Evolutionary conservation across 345 rosid species (phyloP).

Genomic region (Ailanthus altissimus): DNA sequence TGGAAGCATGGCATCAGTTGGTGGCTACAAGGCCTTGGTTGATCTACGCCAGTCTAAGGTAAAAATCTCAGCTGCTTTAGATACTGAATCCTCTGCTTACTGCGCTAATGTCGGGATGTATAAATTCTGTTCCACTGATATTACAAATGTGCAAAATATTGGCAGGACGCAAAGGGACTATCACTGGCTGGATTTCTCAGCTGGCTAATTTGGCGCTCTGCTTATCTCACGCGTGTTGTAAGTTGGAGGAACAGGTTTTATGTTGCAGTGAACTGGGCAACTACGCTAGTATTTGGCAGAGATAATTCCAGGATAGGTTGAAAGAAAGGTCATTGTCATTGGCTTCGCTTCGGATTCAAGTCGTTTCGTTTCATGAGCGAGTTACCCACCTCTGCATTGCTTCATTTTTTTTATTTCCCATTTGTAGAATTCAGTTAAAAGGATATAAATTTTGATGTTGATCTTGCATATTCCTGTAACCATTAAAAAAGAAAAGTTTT

Average conservation of each 20-base stretch:
- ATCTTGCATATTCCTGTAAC: background rate
- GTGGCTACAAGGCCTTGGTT: constrained; percentile 68
- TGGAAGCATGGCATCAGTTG: constrained; percentile 80
- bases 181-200: constrained; percentile 59
- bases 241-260: constrained; percentile 82
- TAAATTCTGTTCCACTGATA: background rate
- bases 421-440: background rate
- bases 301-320: constrained; percentile 64
- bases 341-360: background rate
- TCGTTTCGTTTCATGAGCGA: background rate
- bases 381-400: background rate
- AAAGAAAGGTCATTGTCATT: background rate
- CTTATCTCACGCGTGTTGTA: constrained; percentile 67
- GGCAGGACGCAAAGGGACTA: constrained; percentile 59
- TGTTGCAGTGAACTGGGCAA: constrained; percentile 74
- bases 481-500: no score
- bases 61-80: background rate
- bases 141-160: background rate
- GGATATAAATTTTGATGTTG: background rate
- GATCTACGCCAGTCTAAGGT: constrained; percentile 74
- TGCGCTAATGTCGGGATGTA: background rate
- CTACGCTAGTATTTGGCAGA: constrained; percentile 73
- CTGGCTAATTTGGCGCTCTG: constrained; percentile 71
- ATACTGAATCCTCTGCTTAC: constrained; percentile 3
- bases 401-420: background rate